phyloP scores from a whole-genome alignment of 441 rosid genomes.

The Erysimum cheiri region DNA sequence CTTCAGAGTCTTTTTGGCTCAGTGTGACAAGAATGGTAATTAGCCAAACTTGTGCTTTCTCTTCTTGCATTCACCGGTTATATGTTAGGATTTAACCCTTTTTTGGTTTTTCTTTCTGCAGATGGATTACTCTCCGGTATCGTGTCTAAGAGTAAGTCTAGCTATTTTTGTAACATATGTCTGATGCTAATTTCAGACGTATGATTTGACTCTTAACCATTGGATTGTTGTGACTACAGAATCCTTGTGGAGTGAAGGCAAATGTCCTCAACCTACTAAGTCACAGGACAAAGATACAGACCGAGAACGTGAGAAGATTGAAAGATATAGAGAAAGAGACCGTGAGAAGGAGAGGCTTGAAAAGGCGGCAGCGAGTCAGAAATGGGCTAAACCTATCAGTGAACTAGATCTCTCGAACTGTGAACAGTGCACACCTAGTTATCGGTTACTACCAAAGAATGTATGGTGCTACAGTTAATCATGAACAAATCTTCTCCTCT shows the following conservation, averaged over 20 bases:
- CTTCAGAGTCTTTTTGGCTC: slow-evolving; percentile 79
- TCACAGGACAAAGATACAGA: slow-evolving; percentile 76
- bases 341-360: slow-evolving; percentile 87
- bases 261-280: slow-evolving; percentile 67
- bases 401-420: slow-evolving; percentile 97
- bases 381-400: slow-evolving; percentile 84
- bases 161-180: neutral
- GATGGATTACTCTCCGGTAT: slow-evolving; percentile 92
- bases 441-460: slow-evolving; percentile 92
- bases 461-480: slow-evolving; percentile 51
- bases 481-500: slow-evolving; percentile 26
- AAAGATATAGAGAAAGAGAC: slow-evolving; percentile 72
- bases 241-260: slow-evolving; percentile 72
- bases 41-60: slow-evolving; percentile 32
- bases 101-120: slow-evolving; percentile 48
- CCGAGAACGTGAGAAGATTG: slow-evolving; percentile 67
- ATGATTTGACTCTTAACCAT: neutral
- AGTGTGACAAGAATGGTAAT: slow-evolving; percentile 88
- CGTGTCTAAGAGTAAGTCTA: slow-evolving; percentile 85
- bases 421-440: slow-evolving; percentile 97
- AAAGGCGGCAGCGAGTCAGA: slow-evolving; percentile 78
- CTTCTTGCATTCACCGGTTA: neutral
- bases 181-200: slow-evolving; percentile 11
- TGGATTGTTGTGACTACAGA: slow-evolving; percentile 46
- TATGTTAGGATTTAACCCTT: slow-evolving; percentile 6